A percentile compares a stretch with the other conserved stretches of the same genome.
Conservation (phyloP, 768 basidiomycete genomes). For the Coprinopsis sp. region DNA sequence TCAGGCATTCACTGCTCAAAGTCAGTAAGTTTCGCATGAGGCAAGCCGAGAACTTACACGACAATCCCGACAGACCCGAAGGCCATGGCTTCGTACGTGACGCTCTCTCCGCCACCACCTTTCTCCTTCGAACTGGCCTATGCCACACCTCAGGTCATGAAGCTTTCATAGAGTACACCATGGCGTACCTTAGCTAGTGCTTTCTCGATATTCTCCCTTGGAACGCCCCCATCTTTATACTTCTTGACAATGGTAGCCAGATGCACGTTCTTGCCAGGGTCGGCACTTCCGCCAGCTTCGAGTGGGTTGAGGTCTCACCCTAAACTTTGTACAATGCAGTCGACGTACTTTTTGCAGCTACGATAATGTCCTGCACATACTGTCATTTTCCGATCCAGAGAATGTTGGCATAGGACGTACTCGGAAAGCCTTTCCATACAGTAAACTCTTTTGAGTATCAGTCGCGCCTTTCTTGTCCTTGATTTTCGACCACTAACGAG, state of each 20-base stretch:
- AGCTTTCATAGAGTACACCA: background rate
- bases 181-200: constrained; percentile 49
- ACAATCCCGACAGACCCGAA: constrained; percentile 57
- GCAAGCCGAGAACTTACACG: constrained; percentile 40
- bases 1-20: constrained; percentile 28
- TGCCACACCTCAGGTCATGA: constrained; percentile 2
- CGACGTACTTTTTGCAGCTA: constrained; percentile 54
- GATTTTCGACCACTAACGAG: constrained; percentile 70
- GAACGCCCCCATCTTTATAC: constrained; percentile 54
- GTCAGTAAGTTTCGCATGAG: background rate
- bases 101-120: constrained; percentile 43
- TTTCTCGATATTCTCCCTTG: constrained; percentile 65
- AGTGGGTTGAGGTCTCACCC: constrained; percentile 5
- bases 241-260: constrained; percentile 52
- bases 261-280: constrained; percentile 49
- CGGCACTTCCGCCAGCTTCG: constrained; percentile 52
- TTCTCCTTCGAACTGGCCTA: constrained; percentile 40
- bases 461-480: constrained; percentile 65
- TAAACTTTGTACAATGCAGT: background rate
- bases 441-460: constrained; percentile 53
- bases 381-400: background rate
- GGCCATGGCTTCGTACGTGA: constrained; percentile 60
- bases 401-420: constrained; percentile 32
- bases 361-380: constrained; percentile 51
- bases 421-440: constrained; percentile 52